Base-by-base conservation (phyloP, 495 filamentous ascomycete genomes). In the Lophium mytilinum region DNA sequence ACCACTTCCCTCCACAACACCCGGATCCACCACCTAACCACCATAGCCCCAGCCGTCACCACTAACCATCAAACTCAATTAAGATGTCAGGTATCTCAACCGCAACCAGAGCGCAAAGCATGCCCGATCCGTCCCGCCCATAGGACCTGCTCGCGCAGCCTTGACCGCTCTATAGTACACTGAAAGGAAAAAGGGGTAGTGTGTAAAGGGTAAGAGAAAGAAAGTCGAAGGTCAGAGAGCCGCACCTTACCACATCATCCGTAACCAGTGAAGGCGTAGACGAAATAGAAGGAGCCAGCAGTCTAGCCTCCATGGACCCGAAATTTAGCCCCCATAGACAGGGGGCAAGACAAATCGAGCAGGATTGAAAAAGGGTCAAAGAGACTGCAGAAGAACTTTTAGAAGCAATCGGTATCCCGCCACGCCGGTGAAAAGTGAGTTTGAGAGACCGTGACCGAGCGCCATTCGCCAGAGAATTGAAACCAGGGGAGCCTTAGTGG, bases 401-500 rank as follows among this genome's bases (percentile, higher is more conserved):
- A 58, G 53, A 52, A 53, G 62, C 53, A 64, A 61, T 60, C 52
- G 56, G 42, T 41, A 56, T 24, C 18, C 54, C 57, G 39, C 19
- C 54, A 55, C 62, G 45, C 54, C 58, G 53, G 37, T 40, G 24
- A 50, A 35, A 46, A 48, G 36, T 9, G 43, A 40, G 8, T 41
- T 14, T 24, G 18, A 48, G 24, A 51, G 54, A 55, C 62, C 52
- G 49, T 54, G 15, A 60, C 62, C 57, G 47, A 53, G 55, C 62
- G 62, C 62, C 62, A 65, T 65, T 65, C 62, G 62, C 62, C 62
- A 41, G 17, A 52, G 43, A 21, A 48, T 18, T 54, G 19, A 41
- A 57, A 43, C 24, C 24, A 30, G 24, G 35, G 36, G 17, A 57
- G 36, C 18, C 24, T 6, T n/a, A 34, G 37, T 36, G 55, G 14